Evolutionary conservation across 2,329 filamentous ascomycete genomes (phyloP).

Genomic region (Colletotrichum sp.): DNA sequence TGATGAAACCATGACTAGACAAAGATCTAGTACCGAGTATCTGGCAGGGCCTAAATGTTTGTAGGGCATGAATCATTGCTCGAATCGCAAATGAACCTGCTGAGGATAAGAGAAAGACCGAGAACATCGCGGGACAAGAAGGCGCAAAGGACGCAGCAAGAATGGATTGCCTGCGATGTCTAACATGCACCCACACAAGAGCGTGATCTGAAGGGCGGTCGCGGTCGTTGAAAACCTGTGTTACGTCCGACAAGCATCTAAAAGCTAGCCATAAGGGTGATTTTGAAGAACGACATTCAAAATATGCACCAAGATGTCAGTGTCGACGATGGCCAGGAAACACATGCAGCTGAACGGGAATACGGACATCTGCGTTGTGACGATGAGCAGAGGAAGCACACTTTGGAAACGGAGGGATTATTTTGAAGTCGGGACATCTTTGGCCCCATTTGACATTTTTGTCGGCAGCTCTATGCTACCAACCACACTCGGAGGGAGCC

Average conservation of each 20-base stretch:
- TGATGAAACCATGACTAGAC: not conserved
- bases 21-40: not conserved
- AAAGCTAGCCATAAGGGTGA: not conserved
- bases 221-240: not conserved
- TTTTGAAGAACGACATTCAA: not conserved
- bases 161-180: not conserved
- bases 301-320: not conserved
- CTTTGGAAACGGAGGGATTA: not conserved
- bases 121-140: not conserved
- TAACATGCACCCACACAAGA: not conserved
- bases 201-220: not conserved
- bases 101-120: not conserved
- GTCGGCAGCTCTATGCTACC: conserved; percentile 21
- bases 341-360: not conserved
- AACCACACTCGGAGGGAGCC: conserved; percentile 12
- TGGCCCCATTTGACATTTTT: conserved; percentile 21
- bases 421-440: conserved; percentile 20
- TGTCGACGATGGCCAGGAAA: not conserved
- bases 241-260: not conserved
- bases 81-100: not conserved
- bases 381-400: not conserved
- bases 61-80: not conserved
- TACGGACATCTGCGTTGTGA: not conserved
- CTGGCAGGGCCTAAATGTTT: not conserved
- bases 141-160: not conserved